phyloP scores from a whole-genome alignment of 768 basidiomycete genomes.

The Phlebiopsis gigantea region DNA sequence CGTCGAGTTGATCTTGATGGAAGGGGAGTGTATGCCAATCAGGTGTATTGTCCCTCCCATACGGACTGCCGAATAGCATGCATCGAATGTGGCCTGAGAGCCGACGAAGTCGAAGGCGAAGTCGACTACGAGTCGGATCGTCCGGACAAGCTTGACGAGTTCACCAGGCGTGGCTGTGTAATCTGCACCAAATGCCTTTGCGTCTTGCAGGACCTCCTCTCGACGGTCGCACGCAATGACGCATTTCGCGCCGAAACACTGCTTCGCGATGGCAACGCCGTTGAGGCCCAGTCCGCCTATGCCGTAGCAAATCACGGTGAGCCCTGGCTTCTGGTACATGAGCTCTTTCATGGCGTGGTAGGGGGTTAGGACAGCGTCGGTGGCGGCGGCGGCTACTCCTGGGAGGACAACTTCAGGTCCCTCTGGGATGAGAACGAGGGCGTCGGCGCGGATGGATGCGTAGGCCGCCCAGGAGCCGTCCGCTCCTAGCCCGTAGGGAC shows the following conservation, averaged over 20 bases:
- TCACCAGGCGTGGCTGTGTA: constrained; percentile 11
- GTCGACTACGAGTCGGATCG: constrained; percentile 14
- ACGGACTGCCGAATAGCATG: constrained; percentile 3
- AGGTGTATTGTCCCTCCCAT: constrained; percentile 15
- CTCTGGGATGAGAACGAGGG: constrained; percentile 14
- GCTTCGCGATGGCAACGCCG: constrained; percentile 19
- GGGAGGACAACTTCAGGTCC: constrained; percentile 11
- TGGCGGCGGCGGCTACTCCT: constrained; percentile 14
- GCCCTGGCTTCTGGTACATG: constrained; percentile 7
- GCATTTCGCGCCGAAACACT: constrained; percentile 11
- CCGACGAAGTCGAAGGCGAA: constrained; percentile 20
- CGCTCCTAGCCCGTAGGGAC: constrained; percentile 11
- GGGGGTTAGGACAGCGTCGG: constrained; percentile 22
- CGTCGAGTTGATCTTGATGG: constrained; percentile 4
- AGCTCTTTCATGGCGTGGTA: constrained; percentile 17
- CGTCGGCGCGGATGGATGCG: constrained; percentile 7
- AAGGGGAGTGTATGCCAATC: constrained; percentile 10
- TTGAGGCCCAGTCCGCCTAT: constrained; percentile 28
- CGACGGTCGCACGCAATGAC: constrained; percentile 20
- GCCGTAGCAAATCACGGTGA: constrained; percentile 33
- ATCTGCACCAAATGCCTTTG: constrained; percentile 17
- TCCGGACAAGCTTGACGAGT: constrained; percentile 9
- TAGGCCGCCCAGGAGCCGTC: constrained; percentile 19
- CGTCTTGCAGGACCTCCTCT: constrained; percentile 6
- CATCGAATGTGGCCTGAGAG: constrained; percentile 15